Evolutionary conservation across 441 rosid species (phyloP), one percentile per base, ranked within the genome.

Genomic region (Geranium incanum): DNA sequence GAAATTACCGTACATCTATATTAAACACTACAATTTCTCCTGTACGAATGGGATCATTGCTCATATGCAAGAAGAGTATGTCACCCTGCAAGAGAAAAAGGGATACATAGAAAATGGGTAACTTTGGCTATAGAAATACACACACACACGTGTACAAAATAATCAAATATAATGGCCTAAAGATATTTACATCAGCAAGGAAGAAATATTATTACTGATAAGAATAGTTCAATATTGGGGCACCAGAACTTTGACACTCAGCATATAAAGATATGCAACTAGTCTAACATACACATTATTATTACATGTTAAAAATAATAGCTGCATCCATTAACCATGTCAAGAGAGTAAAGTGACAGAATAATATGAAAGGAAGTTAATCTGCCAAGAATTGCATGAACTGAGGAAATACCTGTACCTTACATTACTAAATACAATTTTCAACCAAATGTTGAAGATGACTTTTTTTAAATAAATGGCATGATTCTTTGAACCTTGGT

Each of bases 21-120:
- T 85, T 92, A 23, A 88, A 92, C 15, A 95, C 99, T 38, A 92
- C 88, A 52, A 92, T 89, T 78, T 95, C 95, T 74, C 97, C 96
- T 0, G 89, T 76, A 67, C 96, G 86, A 83, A 95, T 82, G 6
- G 96, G 97, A 36, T 86, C 96, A 66, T 88, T 81, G 33, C 84
- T 87, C 97, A 85, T 90, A 60, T 70, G 82, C 70, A 88, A 81
- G 79, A 94, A 90, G 82, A 94, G 70, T 76, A 94, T 85, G 72
- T 90, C 99, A 23, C 99, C 97, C 97, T 93, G 87, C 76, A 89
- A 71, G 62, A 16, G 62, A 68, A 57, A 18, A 13, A 19, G n/a
- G 41, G 63, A 15, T 36, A 66, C 23, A 37, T 11, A 60, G 36
- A 19, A 23, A 19, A 60, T 8, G 65, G 15, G 55, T 60, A 12